Conservation (phyloP, 2,329 filamentous ascomycete species). For the Epicoccum sorghinum region DNA sequence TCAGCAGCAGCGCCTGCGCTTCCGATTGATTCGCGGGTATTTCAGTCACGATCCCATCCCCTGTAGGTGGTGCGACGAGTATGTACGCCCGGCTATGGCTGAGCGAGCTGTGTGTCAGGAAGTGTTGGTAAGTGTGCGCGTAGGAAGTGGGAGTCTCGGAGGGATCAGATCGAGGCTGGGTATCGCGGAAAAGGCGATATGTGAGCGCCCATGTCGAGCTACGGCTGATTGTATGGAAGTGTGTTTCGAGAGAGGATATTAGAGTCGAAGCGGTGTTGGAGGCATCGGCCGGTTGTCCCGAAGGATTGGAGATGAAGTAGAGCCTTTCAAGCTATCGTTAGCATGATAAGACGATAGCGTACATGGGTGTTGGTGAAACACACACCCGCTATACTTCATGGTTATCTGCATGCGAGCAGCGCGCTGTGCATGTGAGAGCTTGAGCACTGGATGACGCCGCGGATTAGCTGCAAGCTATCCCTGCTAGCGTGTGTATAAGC, state of each 20-base stretch:
- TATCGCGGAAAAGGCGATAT: constrained; percentile 44
- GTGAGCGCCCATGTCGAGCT: constrained; percentile 36
- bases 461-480: constrained; percentile 9
- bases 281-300: constrained; percentile 30
- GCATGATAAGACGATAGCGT: neutral
- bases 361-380: neutral
- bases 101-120: constrained; percentile 36
- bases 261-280: constrained; percentile 29
- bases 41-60: constrained; percentile 22
- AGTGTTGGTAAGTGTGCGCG: constrained; percentile 37
- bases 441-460: neutral
- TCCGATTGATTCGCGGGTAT: constrained; percentile 36
- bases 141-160: constrained; percentile 19
- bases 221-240: constrained; percentile 30
- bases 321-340: constrained; percentile 23
- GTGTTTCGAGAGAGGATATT: constrained; percentile 35
- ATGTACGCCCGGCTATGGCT: constrained; percentile 29
- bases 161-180: constrained; percentile 24
- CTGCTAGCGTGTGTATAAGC: constrained; percentile 4
- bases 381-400: constrained; percentile 33
- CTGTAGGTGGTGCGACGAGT: constrained; percentile 27
- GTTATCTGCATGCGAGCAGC: neutral
- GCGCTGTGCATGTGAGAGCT: neutral
- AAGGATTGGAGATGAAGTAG: constrained; percentile 41
- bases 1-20: constrained; percentile 22